Conservation (phyloP, 805 yeast species). For the Saccharomycopsis malanga region DNA sequence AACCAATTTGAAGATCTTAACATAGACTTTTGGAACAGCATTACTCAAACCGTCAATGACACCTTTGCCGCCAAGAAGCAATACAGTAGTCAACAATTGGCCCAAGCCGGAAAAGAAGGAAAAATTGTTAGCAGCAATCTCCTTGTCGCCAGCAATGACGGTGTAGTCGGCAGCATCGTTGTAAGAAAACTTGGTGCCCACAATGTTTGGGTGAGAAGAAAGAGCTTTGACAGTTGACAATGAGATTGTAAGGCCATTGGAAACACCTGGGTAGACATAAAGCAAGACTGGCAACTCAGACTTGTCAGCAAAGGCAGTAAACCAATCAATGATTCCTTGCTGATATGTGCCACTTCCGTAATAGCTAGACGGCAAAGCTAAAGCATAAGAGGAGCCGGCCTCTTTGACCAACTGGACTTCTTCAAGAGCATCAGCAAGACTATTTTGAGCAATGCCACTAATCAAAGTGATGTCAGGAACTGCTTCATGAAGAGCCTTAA, state of each 20-base stretch:
- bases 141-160: slow-evolving; percentile 37
- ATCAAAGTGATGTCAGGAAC: slow-evolving; percentile 37
- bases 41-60: slow-evolving; percentile 48
- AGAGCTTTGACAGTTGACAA: slow-evolving; percentile 32
- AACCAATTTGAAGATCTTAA: slow-evolving; percentile 34
- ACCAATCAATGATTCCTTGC: slow-evolving; percentile 41
- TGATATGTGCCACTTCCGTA: slow-evolving; percentile 41
- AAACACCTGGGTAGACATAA: slow-evolving; percentile 40
- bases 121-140: slow-evolving; percentile 35
- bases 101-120: slow-evolving; percentile 44
- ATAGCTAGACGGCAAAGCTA: slow-evolving; percentile 41
- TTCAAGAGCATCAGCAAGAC: slow-evolving; percentile 38
- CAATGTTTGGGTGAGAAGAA: slow-evolving; percentile 35
- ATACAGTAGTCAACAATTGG: slow-evolving; percentile 42
- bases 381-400: slow-evolving; percentile 35
- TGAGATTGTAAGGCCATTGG: slow-evolving; percentile 31
- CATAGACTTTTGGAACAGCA: slow-evolving; percentile 44
- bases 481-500: slow-evolving; percentile 30
- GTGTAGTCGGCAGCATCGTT: slow-evolving; percentile 43
- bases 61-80: slow-evolving; percentile 42
- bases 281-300: slow-evolving; percentile 35
- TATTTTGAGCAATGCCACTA: slow-evolving; percentile 45
- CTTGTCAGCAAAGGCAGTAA: slow-evolving; percentile 33
- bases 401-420: slow-evolving; percentile 32
- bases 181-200: slow-evolving; percentile 47